Base-by-base conservation (phyloP, 2,329 filamentous ascomycete genomes). In the Fonsecaea pugnacius region DNA sequence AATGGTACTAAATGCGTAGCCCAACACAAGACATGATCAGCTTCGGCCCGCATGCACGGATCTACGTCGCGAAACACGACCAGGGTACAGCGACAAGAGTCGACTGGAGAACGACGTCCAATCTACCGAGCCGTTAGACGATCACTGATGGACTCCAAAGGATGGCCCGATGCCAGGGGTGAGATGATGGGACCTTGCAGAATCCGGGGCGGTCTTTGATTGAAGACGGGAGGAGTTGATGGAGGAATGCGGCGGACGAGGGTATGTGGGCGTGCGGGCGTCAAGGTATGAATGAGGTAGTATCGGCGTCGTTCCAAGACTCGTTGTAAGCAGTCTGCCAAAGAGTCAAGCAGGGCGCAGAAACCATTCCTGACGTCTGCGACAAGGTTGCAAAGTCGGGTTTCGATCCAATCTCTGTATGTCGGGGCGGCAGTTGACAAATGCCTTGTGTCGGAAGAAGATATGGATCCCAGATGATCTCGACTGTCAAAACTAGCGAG, bases 131-230 rank as follows among this genome's bases (percentile, higher is more conserved):
- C 9, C 3, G 21, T 12, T 48, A 27, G 21, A 48, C 43, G 10
- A 6, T 48, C 43, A 48, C 21, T 48, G 43, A 48, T 48, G 18
- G 43, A 10, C 21, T 27, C 4, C 9, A 24, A 48, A 48, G 21
- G 43, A 48, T 38, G 50, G 50, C 46, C 57, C 46, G 48, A 59
- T 52, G n/a, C 12, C 57, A 59, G 57, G 57, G 57, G 57, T 40
- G 46, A 30, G 53, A 16, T 18, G 43, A 48, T 21, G 46, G 46
- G 43, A 51, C 46, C 43, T 58, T 48, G 55, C 55, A 36, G 36
- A 58, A 58, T 32, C 40, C 30, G 27, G 54, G 55, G 38, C 40
- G 16, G 55, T 32, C 38, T 40, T 46, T 40, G 18, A 30, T 48
- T 24, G 18, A n/a, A 50, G 24, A 48, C 9, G 32, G 27, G 33